A percentile compares a stretch with the other conserved stretches of the same genome.
These are phyloP conservation scores for Rhynchosporium graminicola DNA, from an alignment of 2,329 filamentous ascomycete species.

Conservation along the genomic window DNA sequence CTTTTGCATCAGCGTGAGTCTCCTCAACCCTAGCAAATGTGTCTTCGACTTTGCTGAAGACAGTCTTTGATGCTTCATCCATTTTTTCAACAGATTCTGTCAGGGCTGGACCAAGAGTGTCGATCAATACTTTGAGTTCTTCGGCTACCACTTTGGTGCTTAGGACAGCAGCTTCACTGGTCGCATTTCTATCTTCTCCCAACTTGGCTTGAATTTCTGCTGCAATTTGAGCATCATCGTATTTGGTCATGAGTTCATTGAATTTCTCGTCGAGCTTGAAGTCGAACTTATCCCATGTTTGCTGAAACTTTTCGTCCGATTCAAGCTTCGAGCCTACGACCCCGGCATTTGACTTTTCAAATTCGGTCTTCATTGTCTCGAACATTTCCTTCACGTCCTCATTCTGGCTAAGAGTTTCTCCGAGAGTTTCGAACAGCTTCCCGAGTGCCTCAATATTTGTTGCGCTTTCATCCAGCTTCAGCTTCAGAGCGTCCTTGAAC, in stretches of 20 bases:
- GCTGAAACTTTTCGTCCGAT: conserved; percentile 73
- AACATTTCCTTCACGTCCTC: conserved; percentile 72
- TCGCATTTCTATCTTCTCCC: conserved; percentile 70
- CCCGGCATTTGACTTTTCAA: conserved; percentile 81
- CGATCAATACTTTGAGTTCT: conserved; percentile 82
- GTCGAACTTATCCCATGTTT: conserved; percentile 55
- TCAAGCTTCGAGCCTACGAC: conserved; percentile 81
- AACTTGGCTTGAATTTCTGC: conserved; percentile 74
- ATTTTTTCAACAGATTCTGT: conserved; percentile 84
- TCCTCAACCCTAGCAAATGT: conserved; percentile 76
- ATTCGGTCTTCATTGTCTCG: conserved; percentile 78
- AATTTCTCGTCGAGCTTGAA: conserved; percentile 66
- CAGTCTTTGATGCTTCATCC: conserved; percentile 82
- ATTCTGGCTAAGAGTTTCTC: conserved; percentile 62
- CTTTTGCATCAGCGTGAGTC: conserved; percentile 69
- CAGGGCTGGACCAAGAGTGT: conserved; percentile 78
- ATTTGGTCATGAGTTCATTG: conserved; percentile 78
- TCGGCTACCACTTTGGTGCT: conserved; percentile 80
- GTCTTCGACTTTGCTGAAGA: conserved; percentile 80
- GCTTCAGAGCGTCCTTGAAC: conserved; percentile 74
- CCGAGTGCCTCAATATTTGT: conserved; percentile 72
- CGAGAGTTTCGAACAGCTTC: conserved; percentile 66
- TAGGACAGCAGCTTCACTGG: conserved; percentile 72
- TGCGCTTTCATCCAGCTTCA: conserved; percentile 74
- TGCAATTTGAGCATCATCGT: conserved; percentile 78